Conservation (phyloP, 2,329 filamentous ascomycete species). For the Fusarium verrucosum region DNA sequence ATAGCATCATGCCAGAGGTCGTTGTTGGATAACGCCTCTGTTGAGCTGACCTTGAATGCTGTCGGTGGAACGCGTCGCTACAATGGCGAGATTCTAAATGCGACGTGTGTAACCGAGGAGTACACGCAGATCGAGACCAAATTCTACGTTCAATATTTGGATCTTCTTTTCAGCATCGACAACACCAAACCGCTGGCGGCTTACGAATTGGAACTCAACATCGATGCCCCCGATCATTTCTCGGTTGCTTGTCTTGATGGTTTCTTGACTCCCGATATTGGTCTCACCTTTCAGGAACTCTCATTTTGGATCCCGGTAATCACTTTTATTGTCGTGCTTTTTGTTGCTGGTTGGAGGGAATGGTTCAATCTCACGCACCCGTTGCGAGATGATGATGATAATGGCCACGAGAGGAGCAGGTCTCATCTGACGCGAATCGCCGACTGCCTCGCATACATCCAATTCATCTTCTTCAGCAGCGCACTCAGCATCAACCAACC, state of each 20-base stretch:
- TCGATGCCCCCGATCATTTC: constrained; percentile 28
- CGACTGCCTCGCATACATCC: constrained; percentile 77
- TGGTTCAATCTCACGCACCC: constrained; percentile 20
- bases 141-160: neutral
- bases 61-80: constrained; percentile 33
- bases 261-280: constrained; percentile 35
- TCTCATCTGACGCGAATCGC: constrained; percentile 40
- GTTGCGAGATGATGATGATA: constrained; percentile 17
- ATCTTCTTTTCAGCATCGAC: constrained; percentile 44
- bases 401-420: neutral
- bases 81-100: constrained; percentile 23
- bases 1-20: constrained; percentile 4
- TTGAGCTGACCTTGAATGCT: constrained; percentile 21
- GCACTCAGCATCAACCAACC: constrained; percentile 76
- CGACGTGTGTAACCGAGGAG: constrained; percentile 15
- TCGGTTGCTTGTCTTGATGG: constrained; percentile 20
- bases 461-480: constrained; percentile 77
- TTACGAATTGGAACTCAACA: constrained; percentile 27
- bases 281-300: neutral
- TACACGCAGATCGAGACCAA: neutral
- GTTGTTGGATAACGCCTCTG: constrained; percentile 14
- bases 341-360: constrained; percentile 32
- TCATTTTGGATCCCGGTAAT: constrained; percentile 29
- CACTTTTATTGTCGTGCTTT: constrained; percentile 20
- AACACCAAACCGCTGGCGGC: constrained; percentile 27